Conservation (phyloP, 495 filamentous ascomycete species). For the Penicillium parvum region DNA sequence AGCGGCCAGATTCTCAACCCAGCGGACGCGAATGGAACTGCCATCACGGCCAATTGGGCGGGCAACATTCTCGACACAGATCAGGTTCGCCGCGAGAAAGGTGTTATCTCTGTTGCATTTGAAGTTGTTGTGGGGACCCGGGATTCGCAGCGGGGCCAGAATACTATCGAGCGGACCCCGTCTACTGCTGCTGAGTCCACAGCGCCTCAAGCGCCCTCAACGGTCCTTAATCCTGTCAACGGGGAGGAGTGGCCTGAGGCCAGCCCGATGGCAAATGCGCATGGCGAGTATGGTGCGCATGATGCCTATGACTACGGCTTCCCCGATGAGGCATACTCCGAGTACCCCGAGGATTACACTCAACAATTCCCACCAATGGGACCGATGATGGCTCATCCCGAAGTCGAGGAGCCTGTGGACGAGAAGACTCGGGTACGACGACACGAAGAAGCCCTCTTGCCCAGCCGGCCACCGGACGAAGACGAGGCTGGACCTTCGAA, state of each 20-base stretch:
- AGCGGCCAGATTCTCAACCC: slow-evolving; percentile 46
- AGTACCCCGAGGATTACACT: slow-evolving; percentile 23
- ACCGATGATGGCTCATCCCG: slow-evolving; percentile 49
- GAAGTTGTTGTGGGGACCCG: slow-evolving; percentile 85
- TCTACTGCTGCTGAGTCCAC: slow-evolving; percentile 24
- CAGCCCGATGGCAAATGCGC: slow-evolving; percentile 21
- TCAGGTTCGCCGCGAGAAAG: slow-evolving; percentile 78
- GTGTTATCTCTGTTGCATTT: slow-evolving; percentile 75
- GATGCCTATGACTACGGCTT: slow-evolving; percentile 41
- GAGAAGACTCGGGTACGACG: slow-evolving; percentile 66
- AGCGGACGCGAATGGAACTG: slow-evolving; percentile 32
- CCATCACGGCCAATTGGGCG: slow-evolving; percentile 53
- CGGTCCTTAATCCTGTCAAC: slow-evolving; percentile 17
- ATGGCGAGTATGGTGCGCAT: slow-evolving; percentile 28
- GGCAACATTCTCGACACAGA: slow-evolving; percentile 86
- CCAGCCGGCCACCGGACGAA: slow-evolving; percentile 59
- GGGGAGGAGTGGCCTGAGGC: slow-evolving; percentile 29
- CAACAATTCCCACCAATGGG: slow-evolving; percentile 25
- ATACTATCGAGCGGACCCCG: slow-evolving; percentile 32
- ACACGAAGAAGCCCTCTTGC: slow-evolving; percentile 65
- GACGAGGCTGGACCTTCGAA: slow-evolving; percentile 48
- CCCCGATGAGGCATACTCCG: slow-evolving; percentile 26
- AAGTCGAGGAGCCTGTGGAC: slow-evolving; percentile 51
- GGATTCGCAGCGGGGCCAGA: slow-evolving; percentile 64
- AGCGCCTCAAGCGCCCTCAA: not conserved